Percentiles rank a stretch among this genome's conserved stretches.
Conservation (phyloP, 805 yeast species). For the Ogataea pilisensis region DNA sequence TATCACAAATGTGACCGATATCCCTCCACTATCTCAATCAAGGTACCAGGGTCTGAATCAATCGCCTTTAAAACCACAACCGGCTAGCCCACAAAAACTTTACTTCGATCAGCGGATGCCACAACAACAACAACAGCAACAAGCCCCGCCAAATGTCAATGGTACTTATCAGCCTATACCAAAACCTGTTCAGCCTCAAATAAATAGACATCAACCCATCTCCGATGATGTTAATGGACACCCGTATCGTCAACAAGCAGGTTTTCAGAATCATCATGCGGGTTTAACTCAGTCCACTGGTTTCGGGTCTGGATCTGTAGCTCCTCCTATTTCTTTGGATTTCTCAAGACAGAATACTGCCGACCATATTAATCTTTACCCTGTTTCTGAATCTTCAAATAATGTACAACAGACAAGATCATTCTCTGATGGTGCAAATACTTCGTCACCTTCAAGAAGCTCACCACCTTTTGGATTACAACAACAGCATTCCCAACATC, state of each 20-base stretch:
- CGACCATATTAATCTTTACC: not conserved
- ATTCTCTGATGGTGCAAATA: slow-evolving; percentile 2
- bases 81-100: not conserved
- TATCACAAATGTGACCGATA: slow-evolving; percentile 9
- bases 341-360: not conserved
- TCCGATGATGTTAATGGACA: not conserved
- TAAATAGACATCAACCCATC: too few species aligned
- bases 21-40: slow-evolving; percentile 22
- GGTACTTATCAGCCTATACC: not conserved
- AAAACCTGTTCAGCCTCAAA: not conserved
- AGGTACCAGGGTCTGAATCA: slow-evolving; percentile 8
- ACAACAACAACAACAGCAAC: slow-evolving; percentile 6
- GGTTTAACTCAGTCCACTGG: too few species aligned
- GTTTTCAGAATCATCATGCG: not conserved
- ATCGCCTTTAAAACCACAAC: slow-evolving; percentile 3
- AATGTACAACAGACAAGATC: slow-evolving; percentile 3
- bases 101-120: not conserved
- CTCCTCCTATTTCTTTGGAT: too few species aligned
- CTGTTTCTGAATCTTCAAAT: not conserved
- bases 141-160: not conserved
- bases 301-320: too few species aligned
- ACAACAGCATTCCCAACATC: not conserved
- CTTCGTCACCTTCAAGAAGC: not conserved
- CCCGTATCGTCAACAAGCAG: slow-evolving; percentile 1
- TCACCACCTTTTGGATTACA: not conserved